These are phyloP conservation scores for Citrus mangshanensis DNA, from an alignment of 345 rosid genomes.

Conservation along the genomic window DNA sequence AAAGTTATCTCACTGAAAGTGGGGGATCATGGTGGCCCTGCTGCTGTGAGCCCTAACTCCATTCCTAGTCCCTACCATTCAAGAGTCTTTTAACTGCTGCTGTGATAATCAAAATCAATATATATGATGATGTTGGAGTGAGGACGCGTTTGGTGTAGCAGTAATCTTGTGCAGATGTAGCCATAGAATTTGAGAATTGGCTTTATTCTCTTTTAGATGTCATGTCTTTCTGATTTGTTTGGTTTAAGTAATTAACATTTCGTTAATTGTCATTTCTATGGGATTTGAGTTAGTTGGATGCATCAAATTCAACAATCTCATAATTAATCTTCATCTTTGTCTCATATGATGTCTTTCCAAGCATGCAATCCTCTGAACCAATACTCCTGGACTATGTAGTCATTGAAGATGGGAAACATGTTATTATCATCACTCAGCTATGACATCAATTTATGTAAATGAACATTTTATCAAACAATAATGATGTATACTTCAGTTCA, in stretches of 20 bases:
- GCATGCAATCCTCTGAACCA: neutral
- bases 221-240: neutral
- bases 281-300: neutral
- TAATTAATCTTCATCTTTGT: neutral
- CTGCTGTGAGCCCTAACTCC: conserved; percentile 20
- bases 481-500: too few relatives aligned
- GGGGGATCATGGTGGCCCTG: conserved; percentile 32
- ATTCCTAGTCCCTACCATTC: conserved; percentile 45
- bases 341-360: neutral
- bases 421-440: neutral
- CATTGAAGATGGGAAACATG: neutral
- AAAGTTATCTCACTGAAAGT: conserved; percentile 17
- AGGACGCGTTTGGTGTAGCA: neutral
- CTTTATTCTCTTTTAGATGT: neutral
- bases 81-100: conserved; percentile 8
- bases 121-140: conserved; percentile 37
- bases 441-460: neutral
- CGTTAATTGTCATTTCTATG: neutral
- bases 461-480: neutral
- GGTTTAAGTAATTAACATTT: neutral
- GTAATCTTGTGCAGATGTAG: neutral
- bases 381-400: neutral
- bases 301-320: conserved; percentile 7
- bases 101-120: conserved; percentile 19
- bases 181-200: neutral